Conservation (phyloP, 805 yeast genomes). For the Monosporozyma solicola region DNA sequence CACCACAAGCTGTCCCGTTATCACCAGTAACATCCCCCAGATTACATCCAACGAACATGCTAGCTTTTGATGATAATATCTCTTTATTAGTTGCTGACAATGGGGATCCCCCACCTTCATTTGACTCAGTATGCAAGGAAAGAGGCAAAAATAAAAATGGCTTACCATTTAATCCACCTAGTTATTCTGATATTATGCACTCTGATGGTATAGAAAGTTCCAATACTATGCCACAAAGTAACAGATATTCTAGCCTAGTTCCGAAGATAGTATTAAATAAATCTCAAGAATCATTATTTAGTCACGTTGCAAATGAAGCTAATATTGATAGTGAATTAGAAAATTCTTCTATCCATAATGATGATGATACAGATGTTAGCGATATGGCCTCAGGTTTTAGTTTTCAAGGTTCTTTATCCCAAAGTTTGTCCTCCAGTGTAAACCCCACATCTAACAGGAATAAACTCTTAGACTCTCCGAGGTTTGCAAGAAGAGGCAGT, state of each 20-base stretch:
- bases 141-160: neutral
- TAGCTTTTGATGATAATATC: slow-evolving; percentile 3
- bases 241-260: neutral
- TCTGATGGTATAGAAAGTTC: slow-evolving; percentile 8
- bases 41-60: slow-evolving; percentile 41
- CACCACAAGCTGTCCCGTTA: slow-evolving; percentile 59
- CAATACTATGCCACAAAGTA: too few relatives aligned
- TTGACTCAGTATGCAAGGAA: neutral
- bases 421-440: slow-evolving; percentile 23
- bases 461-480: slow-evolving; percentile 1
- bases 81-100: neutral
- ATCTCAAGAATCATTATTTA: slow-evolving; percentile 10
- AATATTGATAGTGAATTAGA: slow-evolving; percentile 6
- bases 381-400: slow-evolving; percentile 15
- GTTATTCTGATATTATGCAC: slow-evolving; percentile 26
- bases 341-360: slow-evolving; percentile 1
- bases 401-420: slow-evolving; percentile 11
- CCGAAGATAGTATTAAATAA: slow-evolving; percentile 8
- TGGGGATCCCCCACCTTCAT: slow-evolving; percentile 5
- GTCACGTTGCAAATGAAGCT: slow-evolving; percentile 1
- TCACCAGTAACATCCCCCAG: slow-evolving; percentile 40
- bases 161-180: slow-evolving; percentile 30
- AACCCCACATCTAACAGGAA: slow-evolving; percentile 6
- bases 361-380: slow-evolving; percentile 5
- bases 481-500: slow-evolving; percentile 4